Evolutionary conservation across 495 filamentous ascomycete species (phyloP).

Genomic region (Apiosordaria backusii): DNA sequence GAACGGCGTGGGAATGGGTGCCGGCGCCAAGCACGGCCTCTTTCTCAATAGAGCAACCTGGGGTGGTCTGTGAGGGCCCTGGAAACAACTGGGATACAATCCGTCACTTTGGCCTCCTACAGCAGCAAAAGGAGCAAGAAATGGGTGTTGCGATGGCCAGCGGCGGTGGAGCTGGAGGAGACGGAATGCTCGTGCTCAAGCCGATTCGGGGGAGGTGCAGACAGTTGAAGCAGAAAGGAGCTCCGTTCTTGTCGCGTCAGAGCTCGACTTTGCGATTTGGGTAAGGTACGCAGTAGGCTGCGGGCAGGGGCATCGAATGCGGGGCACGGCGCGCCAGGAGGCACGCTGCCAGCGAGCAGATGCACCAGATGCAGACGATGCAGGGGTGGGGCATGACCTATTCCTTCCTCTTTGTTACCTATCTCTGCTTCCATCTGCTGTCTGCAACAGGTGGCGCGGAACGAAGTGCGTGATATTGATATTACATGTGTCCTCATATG

Average conservation of each 20-base stretch:
- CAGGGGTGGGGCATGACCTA: constrained; percentile 2
- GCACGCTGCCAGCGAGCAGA: background rate
- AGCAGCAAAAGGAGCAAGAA: background rate
- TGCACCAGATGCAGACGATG: background rate
- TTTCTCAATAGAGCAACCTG: background rate
- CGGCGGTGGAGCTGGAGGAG: background rate
- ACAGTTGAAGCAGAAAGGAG: constrained; percentile 10
- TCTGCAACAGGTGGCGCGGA: background rate
- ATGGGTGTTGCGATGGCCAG: background rate
- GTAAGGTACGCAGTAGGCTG: background rate
- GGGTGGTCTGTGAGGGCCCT: background rate
- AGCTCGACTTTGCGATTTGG: constrained; percentile 5
- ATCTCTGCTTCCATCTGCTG: background rate
- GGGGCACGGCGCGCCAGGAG: constrained; percentile 7
- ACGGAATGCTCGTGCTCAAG: background rate
- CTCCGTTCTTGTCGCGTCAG: constrained; percentile 10
- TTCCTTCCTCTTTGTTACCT: background rate
- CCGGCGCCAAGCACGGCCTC: background rate
- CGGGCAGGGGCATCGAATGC: background rate
- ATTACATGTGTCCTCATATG: background rate
- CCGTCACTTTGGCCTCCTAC: background rate
- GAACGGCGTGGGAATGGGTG: background rate
- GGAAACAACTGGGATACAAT: background rate
- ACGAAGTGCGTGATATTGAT: too few relatives aligned
- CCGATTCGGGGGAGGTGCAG: constrained; percentile 1